These are phyloP conservation scores for Sordariomycetes sp. DNA, from an alignment of 2,329 filamentous ascomycete species.

Conservation along the genomic window DNA sequence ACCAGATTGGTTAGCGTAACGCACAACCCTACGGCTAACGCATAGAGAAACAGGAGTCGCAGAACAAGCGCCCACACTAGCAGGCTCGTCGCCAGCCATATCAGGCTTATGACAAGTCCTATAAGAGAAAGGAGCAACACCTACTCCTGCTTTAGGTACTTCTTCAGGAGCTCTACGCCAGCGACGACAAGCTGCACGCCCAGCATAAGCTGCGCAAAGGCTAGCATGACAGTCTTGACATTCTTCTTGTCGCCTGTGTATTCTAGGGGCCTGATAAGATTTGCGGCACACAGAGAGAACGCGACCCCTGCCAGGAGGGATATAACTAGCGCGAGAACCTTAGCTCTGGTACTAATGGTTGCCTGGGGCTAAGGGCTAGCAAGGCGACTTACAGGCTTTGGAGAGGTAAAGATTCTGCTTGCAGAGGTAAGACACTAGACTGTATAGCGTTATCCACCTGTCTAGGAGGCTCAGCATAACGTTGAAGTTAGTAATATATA, in stretches of 20 bases:
- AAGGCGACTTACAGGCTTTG: conserved; percentile 60
- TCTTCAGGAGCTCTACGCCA: conserved; percentile 76
- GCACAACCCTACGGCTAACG: conserved; percentile 71
- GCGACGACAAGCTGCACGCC: conserved; percentile 85
- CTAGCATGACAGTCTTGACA: conserved; percentile 64
- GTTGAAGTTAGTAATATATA: conserved; percentile 69
- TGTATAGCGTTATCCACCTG: conserved; percentile 84
- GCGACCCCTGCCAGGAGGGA: conserved; percentile 68
- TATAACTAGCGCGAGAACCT: conserved; percentile 48
- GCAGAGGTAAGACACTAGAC: conserved; percentile 76
- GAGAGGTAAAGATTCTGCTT: conserved; percentile 89
- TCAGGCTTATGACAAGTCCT: conserved; percentile 72
- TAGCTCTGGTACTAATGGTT: neutral
- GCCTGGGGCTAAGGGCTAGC: neutral
- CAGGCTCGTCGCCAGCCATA: conserved; percentile 79
- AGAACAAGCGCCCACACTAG: conserved; percentile 70
- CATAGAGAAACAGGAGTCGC: conserved; percentile 61
- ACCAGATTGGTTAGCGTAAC: conserved; percentile 90
- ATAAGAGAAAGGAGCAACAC: conserved; percentile 63
- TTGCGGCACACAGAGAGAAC: conserved; percentile 61
- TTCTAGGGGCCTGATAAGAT: conserved; percentile 64
- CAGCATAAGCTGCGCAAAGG: conserved; percentile 78
- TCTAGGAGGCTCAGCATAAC: conserved; percentile 71
- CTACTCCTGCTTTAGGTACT: conserved; percentile 73
- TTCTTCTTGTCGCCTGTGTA: conserved; percentile 54